These are phyloP conservation scores for Lactarius quietus DNA, from an alignment of 768 basidiomycete species.

Conservation along the genomic window DNA sequence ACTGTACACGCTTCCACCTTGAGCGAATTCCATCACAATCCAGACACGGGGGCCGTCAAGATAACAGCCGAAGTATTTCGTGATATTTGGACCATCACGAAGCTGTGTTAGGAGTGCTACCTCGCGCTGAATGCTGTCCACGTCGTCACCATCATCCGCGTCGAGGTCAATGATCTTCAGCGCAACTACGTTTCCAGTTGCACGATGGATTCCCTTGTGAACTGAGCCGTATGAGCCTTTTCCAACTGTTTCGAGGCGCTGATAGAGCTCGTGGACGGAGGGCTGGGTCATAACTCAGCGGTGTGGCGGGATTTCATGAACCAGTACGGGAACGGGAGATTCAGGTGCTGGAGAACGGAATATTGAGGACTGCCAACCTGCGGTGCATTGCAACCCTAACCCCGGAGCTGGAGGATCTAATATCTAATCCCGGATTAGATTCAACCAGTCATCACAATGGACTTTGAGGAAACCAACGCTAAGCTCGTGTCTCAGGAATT, in stretches of 20 bases:
- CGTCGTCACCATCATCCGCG: slow-evolving; percentile 86
- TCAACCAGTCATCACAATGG: slow-evolving; percentile 37
- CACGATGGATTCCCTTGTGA: slow-evolving; percentile 82
- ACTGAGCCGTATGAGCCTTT: slow-evolving; percentile 97
- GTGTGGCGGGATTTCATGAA: slow-evolving; percentile 4
- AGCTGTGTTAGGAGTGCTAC: slow-evolving; percentile 89
- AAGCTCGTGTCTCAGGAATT: slow-evolving; percentile 69
- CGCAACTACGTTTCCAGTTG: slow-evolving; percentile 85
- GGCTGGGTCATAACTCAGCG: slow-evolving; percentile 41
- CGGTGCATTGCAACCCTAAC: neutral
- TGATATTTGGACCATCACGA: slow-evolving; percentile 86
- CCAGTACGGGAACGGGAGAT: neutral
- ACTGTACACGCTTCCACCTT: slow-evolving; percentile 90
- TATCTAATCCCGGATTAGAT: neutral
- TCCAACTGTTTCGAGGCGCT: slow-evolving; percentile 87
- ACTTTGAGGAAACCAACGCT: slow-evolving; percentile 50
- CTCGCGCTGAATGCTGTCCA: slow-evolving; percentile 94
- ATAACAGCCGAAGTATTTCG: slow-evolving; percentile 94
- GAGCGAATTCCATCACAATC: slow-evolving; percentile 98
- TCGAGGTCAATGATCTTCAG: slow-evolving; percentile 99
- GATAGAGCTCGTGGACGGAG: slow-evolving; percentile 75
- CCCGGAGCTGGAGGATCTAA: too few species aligned
- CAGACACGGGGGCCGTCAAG: slow-evolving; percentile 94
- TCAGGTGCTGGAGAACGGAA: neutral
- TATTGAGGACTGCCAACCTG: neutral